Evolutionary conservation across 2,329 filamentous ascomycete genomes (phyloP), one percentile per base, ranked within the genome.

Genomic region (Arthroderma sp.): DNA sequence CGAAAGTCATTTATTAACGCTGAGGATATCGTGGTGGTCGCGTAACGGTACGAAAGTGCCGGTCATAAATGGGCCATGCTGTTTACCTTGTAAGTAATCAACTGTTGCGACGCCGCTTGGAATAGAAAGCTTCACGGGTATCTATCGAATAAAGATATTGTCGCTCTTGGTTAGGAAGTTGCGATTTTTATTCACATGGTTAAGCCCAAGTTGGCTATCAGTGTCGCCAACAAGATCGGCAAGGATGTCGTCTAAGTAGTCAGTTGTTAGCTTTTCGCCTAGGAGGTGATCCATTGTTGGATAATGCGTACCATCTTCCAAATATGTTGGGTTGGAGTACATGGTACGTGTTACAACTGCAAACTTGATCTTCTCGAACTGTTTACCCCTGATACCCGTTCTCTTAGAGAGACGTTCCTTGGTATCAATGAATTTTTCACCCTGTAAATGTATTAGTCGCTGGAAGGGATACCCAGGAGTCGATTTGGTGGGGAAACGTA

Each of bases 361-460:
- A 76, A 98, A 96, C 73, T 94, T 96, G 72, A 98, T 93, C 78
- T 97, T 97, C 72, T 98, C 91, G 64, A 98, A 91, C 63, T 89
- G 89, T 78, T 98, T 98, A 71, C 93, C 94, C 73, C 96, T 96
- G 74, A 98, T 85, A 25, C 91, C 91, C 0, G 88, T 95, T 59
- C 91, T 81, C 71, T 91, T 91, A 64, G 93, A 91, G 2, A 98
- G 77, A n/a, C 93, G 84, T 74, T 95, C 89, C 76, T 91, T 96
- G 44, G 91, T 96, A 35, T 97, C 88, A 59, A 83, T 84, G 73
- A 98, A 97, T 39, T 79, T 78, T 71, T 98, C 93, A 56, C 84
- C 87, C 83, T 91, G 58, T 8, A 53, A 23, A 37, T 35, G 21
- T 37, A 8, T 15, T 23, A 44, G n/a, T 43, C 43, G 35, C 13